phyloP scores from a whole-genome alignment of 352 stramenopile genomes.

The Pythium vanterpoolii region DNA sequence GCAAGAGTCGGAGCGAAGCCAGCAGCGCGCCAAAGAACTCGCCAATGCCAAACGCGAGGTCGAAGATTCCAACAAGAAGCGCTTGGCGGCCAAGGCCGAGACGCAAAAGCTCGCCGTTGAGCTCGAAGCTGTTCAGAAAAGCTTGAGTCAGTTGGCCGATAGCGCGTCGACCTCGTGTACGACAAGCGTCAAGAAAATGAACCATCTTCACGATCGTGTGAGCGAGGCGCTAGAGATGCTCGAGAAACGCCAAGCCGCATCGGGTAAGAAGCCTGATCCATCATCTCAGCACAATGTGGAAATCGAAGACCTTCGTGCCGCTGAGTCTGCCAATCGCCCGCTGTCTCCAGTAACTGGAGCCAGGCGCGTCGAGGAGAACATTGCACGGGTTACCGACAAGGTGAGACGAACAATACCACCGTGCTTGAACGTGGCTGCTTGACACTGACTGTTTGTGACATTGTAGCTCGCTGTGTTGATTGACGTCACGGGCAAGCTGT shows the following conservation, averaged over 20 bases:
- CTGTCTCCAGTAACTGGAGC: conserved; percentile 38
- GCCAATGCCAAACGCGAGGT: conserved; percentile 66
- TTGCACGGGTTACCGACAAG: conserved; percentile 59
- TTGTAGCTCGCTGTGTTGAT: conserved; percentile 47
- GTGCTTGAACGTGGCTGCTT: no score
- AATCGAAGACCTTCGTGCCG: conserved; percentile 45
- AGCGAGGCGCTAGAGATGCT: conserved; percentile 64
- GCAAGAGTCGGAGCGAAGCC: conserved; percentile 66
- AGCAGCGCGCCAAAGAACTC: conserved; percentile 66
- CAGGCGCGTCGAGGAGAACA: conserved; percentile 68
- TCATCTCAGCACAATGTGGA: conserved; percentile 31
- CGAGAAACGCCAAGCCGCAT: conserved; percentile 47
- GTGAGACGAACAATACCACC: conserved; percentile 20
- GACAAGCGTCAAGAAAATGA: conserved; percentile 56
- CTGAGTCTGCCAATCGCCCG: conserved; percentile 33
- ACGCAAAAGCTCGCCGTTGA: conserved; percentile 77
- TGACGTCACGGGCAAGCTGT: conserved; percentile 66
- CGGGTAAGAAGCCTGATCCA: conserved; percentile 20
- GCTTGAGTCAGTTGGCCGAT: conserved; percentile 47
- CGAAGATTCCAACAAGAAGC: conserved; percentile 81
- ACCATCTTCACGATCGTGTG: conserved; percentile 58
- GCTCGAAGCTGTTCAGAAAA: conserved; percentile 68
- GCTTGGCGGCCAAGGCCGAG: conserved; percentile 72
- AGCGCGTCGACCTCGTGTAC: conserved; percentile 53
- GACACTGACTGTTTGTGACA: no score